phyloP scores from a whole-genome alignment of 306 rosid genomes.

The Sphenostylis stenocarpa region DNA sequence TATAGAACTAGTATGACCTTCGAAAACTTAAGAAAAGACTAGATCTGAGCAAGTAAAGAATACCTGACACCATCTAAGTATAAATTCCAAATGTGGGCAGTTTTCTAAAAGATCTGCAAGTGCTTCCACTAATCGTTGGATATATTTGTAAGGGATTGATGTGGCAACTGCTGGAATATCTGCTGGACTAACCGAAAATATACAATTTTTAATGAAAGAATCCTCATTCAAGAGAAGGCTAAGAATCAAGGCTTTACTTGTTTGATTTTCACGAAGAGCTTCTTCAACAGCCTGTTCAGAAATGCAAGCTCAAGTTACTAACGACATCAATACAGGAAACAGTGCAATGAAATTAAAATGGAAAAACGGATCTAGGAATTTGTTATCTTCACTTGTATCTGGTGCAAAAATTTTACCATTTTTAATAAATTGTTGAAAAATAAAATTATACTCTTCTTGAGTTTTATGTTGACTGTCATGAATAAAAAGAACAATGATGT shows the following conservation, averaged over 20 bases:
- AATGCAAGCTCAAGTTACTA: conserved; percentile 19
- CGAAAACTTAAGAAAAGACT: background rate
- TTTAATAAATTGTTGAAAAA: background rate
- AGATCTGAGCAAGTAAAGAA: conserved; percentile 7
- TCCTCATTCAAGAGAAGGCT: conserved; percentile 87
- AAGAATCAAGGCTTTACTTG: conserved; percentile 77
- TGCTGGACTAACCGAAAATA: conserved; percentile 61
- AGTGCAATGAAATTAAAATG: background rate
- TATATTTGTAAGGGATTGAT: conserved; percentile 67
- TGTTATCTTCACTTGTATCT: background rate
- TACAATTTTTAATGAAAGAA: conserved; percentile 65
- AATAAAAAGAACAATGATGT: no score
- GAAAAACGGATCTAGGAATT: background rate
- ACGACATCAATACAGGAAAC: conserved; percentile 6
- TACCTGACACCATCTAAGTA: conserved; percentile 91
- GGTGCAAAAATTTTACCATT: background rate
- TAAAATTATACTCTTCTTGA: background rate
- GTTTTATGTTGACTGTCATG: background rate
- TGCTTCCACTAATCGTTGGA: conserved; percentile 81
- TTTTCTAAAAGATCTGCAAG: conserved; percentile 83
- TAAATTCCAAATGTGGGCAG: conserved; percentile 87
- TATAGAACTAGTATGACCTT: background rate
- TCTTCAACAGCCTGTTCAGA: conserved; percentile 77
- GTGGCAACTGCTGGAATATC: conserved; percentile 67
- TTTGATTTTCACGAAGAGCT: conserved; percentile 66